phyloP scores from a whole-genome alignment of 2,329 filamentous ascomycete genomes.

The Fusarium globosum region DNA sequence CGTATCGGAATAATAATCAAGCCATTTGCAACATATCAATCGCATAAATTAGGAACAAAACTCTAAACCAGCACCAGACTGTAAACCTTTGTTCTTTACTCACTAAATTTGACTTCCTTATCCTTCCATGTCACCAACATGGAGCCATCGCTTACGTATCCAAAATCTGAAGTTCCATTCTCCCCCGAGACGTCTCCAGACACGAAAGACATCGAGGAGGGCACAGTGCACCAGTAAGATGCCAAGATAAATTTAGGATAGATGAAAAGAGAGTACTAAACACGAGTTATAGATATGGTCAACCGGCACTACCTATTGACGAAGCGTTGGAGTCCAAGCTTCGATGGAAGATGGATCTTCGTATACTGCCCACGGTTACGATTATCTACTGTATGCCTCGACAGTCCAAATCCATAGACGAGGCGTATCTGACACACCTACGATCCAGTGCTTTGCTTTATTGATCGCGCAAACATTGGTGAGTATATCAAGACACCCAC shows the following conservation, averaged over 20 bases:
- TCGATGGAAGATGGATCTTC: conserved; percentile 4
- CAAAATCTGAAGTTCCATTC: neutral
- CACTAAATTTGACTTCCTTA: rapidly evolving
- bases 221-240: neutral
- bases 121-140: neutral
- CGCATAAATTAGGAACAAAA: neutral
- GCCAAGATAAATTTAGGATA: no score
- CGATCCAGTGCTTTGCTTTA: neutral
- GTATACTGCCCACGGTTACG: neutral
- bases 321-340: neutral
- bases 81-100: neutral
- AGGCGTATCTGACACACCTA: neutral
- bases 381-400: neutral
- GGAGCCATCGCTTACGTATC: neutral
- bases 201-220: neutral
- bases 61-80: rapidly evolving
- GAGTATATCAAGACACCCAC: neutral
- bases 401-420: neutral
- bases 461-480: neutral
- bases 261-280: neutral
- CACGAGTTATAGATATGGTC: neutral
- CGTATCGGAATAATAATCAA: neutral
- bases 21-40: neutral
- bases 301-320: neutral
- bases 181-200: neutral